Base-by-base conservation (phyloP, 768 basidiomycete species). In the Serendipita indica region DNA sequence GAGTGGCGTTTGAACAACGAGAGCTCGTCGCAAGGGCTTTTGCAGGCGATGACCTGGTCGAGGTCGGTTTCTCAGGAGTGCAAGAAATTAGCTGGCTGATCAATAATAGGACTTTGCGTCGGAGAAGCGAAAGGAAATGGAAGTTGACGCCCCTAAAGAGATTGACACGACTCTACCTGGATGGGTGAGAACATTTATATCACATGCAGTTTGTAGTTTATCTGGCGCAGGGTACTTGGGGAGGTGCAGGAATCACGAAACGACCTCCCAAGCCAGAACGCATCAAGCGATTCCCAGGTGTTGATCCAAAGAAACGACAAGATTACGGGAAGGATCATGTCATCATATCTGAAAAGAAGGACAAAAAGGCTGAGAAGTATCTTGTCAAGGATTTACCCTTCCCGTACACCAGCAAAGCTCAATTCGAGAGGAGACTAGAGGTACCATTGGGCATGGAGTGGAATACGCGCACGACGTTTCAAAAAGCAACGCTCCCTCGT, bases 21-120 rank as follows among this genome's bases (percentile, higher is more conserved):
- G 91, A 98, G 63, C 75, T 98, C 12, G 92, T 99, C 12, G 88
- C 92, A 1, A 81, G 82, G 58, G 96, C 96, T 0, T 99, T 99
- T 72, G 94, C 93, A 1, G 93, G 91, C 2, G 96, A 99, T 69
- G 89, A 98, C 63, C 94, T 98, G 32, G 82, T 96, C 3, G 82
- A 86, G 71, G 90, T 90, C n/a, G 65, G 33, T 82, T 66, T 28
- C 4, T 0, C 18, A 3, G 1, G 3, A 7, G 13, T 56, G 32
- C 3, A 32, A 41, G 18, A 1, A 1, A 32, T 7, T 7, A 30
- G 39, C 13, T n/a, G n/a, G 35, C 33, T 4, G n/a, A n/a, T n/a
- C n/a, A n/a, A n/a, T n/a, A 54, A 3, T 65, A 93, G 89, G 84
- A 86, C 58, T 99, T 99, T 66, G 84, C 82, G 63, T 84, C 83